Evolutionary conservation across 805 yeast species (phyloP), one percentile per base, ranked within the genome.

Genomic region (Barnettozyma sp.): DNA sequence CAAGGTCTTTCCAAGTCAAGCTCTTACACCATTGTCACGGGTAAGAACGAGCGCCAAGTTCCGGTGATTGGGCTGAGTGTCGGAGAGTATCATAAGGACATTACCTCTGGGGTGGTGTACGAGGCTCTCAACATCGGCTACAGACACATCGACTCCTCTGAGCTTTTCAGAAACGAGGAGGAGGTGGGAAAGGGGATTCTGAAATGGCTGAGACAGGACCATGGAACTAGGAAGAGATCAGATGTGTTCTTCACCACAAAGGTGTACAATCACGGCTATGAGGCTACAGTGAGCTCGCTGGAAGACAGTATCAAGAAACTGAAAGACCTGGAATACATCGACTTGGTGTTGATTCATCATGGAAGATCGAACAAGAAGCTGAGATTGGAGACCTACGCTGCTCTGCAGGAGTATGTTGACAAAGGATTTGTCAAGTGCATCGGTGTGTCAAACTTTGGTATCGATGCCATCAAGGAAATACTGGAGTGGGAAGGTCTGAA

Each of bases 361-460:
- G 88, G 88, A n/a, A 52, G 62, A 40, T 66, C 66, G 36, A 76
- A 74, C 13, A 57, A 60, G 17, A 44, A 43, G 31, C 45, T 62
- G 48, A 65, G 88, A 50, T 46, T 78, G 27, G 84, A 70, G 30
- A 71, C 87, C 2, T 82, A 79, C 72, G 64, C 60, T 49, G 88
- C 86, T 3, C 68, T 82, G 70, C 86, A 82, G 56, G 88, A 82
- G 45, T 76, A 74, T 19, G 78, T 75, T 15, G 73, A 67, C 25
- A 62, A 60, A 10, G 78, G 82, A 7, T 52, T 64, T 29, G 74
- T 80, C 36, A 69, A 65, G 47, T 66, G 81, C 17, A 73, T 82
- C 38, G 92, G 92, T 29, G 87, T 83, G 14, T 82, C 90, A 10
- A 81, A 81, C 59, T 82, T 67, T 48, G 84, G 84, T 33, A 52